Base-by-base conservation (phyloP, 306 rosid genomes). In the Quercus gilva region DNA sequence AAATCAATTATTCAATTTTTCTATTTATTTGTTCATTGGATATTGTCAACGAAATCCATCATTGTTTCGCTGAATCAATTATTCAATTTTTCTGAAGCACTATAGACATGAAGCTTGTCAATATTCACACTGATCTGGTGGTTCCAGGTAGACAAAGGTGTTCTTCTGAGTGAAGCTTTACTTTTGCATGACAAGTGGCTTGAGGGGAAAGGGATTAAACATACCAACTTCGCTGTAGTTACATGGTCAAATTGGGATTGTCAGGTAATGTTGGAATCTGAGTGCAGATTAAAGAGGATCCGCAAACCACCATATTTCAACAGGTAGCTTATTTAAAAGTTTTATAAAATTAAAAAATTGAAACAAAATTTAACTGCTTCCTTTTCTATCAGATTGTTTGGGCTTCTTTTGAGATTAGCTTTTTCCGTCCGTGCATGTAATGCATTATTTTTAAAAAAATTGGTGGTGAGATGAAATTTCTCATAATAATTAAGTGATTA, bases 241-340 rank as follows among this genome's bases (percentile, higher is more conserved):
- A 80, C 83, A 21, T 80, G 83, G 83, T 64, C 83, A 21, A 55
- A 80, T 74, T 80, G 83, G 83, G 83, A 80, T 80, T 80, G 83
- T 65, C 74, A 49, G 52, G 83, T 80, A 33, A 80, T 80, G 83
- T 75, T 80, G 69, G 83, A 80, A 65, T 80, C 83, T 33, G 83
- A 80, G 51, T 80, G 83, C 51, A 74, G 56, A 65, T 57, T 80
- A 73, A 80, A 80, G 29, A 63, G 69, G 74, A 80, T 80, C 74
- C 64, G 29, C 14, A 80, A 80, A 43, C 83, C 83, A 29, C 69
- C 79, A 10, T 80, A 80, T 65, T 80, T 80, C 17, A 74, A 74
- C 74, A 80, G 61, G 83, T 80, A 64, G 43, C 29, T 8, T 1
- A 31, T 43, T 25, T 31, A 59, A 28, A 19, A 53, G 12, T 25